Evolutionary conservation across 805 yeast genomes (phyloP).

Genomic region (Starmerella cellae): DNA sequence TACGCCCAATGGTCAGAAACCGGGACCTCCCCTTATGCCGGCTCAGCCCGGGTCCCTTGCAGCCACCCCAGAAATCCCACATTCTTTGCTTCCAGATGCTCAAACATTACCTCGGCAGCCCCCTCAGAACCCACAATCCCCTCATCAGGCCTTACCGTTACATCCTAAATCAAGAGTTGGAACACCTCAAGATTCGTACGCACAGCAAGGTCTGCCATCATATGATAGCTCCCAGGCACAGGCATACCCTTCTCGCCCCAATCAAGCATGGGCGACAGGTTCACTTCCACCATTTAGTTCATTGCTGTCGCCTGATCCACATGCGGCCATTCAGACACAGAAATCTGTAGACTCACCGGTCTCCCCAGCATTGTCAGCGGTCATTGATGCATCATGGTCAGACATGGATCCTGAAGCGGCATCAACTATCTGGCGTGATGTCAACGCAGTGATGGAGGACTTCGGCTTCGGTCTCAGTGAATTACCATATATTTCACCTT

Average conservation of each 20-base stretch:
- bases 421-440: slow-evolving; percentile 53
- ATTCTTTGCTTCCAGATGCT: background rate
- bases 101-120: background rate
- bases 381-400: slow-evolving; percentile 12
- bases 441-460: slow-evolving; percentile 79
- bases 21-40: background rate
- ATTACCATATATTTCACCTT: slow-evolving; percentile 18
- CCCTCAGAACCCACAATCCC: background rate
- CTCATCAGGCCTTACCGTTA: background rate
- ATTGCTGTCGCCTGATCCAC: slow-evolving; percentile 13
- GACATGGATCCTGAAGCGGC: slow-evolving; percentile 12
- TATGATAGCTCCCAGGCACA: background rate
- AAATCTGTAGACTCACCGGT: slow-evolving; percentile 10
- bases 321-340: background rate
- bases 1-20: background rate
- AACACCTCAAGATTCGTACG: background rate
- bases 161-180: too few species aligned
- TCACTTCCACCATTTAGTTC: slow-evolving; percentile 5
- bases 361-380: slow-evolving; percentile 11
- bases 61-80: background rate
- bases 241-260: background rate
- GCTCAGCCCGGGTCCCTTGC: background rate
- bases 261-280: background rate
- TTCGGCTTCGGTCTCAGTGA: slow-evolving; percentile 48
- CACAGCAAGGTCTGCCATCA: background rate